Percentiles rank a stretch among this genome's conserved stretches.
Evolutionary conservation across 257 asterid genomes (phyloP).

Genomic region (Handroanthus guayacan): DNA sequence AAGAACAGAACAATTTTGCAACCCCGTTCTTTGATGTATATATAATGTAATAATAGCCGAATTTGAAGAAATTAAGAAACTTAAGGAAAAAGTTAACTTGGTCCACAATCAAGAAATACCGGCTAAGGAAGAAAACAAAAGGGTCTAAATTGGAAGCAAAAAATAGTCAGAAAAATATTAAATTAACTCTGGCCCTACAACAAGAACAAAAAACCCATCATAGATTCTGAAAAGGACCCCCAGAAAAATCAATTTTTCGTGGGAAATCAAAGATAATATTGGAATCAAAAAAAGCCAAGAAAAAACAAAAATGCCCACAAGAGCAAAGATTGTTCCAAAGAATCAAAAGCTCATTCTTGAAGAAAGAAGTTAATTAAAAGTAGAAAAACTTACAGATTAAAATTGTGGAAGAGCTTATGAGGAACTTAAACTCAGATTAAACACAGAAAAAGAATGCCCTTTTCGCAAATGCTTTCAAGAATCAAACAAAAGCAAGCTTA

Average conservation of each 20-base stretch:
- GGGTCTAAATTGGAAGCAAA: slow-evolving; percentile 18
- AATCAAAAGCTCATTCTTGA: slow-evolving; percentile 13
- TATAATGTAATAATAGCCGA: slow-evolving; percentile 22
- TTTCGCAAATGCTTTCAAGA: neutral
- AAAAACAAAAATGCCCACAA: slow-evolving; percentile 28
- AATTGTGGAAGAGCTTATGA: slow-evolving; percentile 5
- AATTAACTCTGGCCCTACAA: slow-evolving; percentile 21
- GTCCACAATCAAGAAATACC: slow-evolving; percentile 34
- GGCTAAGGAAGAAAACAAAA: slow-evolving; percentile 26
- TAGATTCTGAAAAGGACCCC: slow-evolving; percentile 34
- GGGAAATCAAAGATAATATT: slow-evolving; percentile 6
- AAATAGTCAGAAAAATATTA: slow-evolving; percentile 7
- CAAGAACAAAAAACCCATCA: slow-evolving; percentile 3
- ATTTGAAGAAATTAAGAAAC: slow-evolving; percentile 29
- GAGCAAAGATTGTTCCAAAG: slow-evolving; percentile 10
- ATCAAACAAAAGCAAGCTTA: neutral
- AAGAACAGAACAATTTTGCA: neutral
- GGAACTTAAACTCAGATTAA: neutral
- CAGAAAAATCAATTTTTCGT: neutral
- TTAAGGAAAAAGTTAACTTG: slow-evolving; percentile 43
- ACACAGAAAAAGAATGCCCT: neutral
- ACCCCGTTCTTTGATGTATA: slow-evolving; percentile 17
- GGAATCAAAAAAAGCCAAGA: neutral
- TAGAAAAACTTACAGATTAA: slow-evolving; percentile 16
- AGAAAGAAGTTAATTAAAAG: neutral